A percentile compares a stretch with the other conserved stretches of the same genome.
Evolutionary conservation across 2,329 filamentous ascomycete genomes (phyloP).

Genomic region (Microcyclosporella mali): DNA sequence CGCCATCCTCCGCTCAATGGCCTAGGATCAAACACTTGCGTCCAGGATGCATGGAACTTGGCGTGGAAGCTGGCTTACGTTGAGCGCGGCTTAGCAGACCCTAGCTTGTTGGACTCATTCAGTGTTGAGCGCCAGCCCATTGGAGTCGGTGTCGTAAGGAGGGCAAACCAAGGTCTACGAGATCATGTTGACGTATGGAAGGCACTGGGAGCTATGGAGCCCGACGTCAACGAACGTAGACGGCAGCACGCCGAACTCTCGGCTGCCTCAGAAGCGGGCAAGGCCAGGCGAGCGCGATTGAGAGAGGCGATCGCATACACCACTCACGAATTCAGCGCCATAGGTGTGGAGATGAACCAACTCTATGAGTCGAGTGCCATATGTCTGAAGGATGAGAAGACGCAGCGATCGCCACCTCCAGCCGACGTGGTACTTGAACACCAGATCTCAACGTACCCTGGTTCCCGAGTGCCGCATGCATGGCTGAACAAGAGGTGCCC

Average conservation of each 20-base stretch:
- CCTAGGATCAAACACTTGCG: slow-evolving; percentile 42
- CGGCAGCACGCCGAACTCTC: slow-evolving; percentile 26
- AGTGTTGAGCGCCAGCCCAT: slow-evolving; percentile 32
- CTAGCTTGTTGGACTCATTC: slow-evolving; percentile 26
- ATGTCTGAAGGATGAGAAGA: slow-evolving; percentile 24
- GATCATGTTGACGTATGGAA: slow-evolving; percentile 41
- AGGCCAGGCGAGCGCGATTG: slow-evolving; percentile 35
- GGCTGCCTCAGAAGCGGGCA: slow-evolving; percentile 22
- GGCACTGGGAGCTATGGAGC: slow-evolving; percentile 24
- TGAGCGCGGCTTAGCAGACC: slow-evolving; percentile 17
- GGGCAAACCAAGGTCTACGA: slow-evolving; percentile 53
- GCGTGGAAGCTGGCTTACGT: slow-evolving; percentile 20
- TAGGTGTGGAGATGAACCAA: slow-evolving; percentile 57
- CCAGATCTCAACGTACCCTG: slow-evolving; percentile 49
- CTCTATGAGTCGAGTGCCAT: slow-evolving; percentile 43
- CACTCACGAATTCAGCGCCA: slow-evolving; percentile 43
- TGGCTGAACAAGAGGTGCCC: slow-evolving; percentile 51
- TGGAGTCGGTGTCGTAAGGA: slow-evolving; percentile 44
- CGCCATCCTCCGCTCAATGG: slow-evolving; percentile 52
- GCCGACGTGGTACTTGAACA: slow-evolving; percentile 23
- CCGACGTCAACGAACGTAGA: slow-evolving; percentile 25
- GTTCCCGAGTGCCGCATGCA: slow-evolving; percentile 54
- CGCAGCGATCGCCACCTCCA: slow-evolving; percentile 18
- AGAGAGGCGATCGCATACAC: slow-evolving; percentile 27
- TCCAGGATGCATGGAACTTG: slow-evolving; percentile 13